phyloP scores from a whole-genome alignment of 768 basidiomycete species.

The Pleurotus ostreatus region DNA sequence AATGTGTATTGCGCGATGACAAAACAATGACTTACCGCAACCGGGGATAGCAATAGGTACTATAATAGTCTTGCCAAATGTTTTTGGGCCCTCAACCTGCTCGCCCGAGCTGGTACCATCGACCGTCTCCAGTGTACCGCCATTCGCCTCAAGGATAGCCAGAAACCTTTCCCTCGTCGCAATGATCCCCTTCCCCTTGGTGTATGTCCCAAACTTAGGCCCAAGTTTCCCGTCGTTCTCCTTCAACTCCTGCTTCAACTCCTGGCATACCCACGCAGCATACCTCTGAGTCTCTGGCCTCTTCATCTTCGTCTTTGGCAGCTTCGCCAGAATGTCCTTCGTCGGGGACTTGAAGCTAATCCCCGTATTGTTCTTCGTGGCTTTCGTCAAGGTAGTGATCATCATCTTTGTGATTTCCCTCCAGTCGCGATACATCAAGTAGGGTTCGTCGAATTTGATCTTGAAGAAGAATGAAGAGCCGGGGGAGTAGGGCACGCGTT shows the following conservation, averaged over 20 bases:
- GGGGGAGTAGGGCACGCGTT: constrained; percentile 59
- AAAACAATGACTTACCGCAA: constrained; percentile 58
- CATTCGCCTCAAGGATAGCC: constrained; percentile 50
- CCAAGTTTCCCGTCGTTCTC: constrained; percentile 34
- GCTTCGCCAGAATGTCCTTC: constrained; percentile 23
- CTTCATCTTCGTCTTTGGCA: constrained; percentile 67
- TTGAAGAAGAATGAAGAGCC: constrained; percentile 98
- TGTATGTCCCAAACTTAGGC: constrained; percentile 55
- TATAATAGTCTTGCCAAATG: constrained; percentile 74
- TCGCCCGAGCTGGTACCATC: not conserved
- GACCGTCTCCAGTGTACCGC: constrained; percentile 30
- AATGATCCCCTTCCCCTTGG: constrained; percentile 81
- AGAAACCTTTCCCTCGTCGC: constrained; percentile 77
- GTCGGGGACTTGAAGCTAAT: constrained; percentile 25
- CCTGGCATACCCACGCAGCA: constrained; percentile 75
- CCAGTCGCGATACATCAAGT: constrained; percentile 99
- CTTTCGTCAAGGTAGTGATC: constrained; percentile 25
- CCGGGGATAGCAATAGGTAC: constrained; percentile 90
- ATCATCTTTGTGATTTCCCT: constrained; percentile 85
- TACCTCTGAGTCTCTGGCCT: constrained; percentile 78
- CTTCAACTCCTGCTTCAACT: constrained; percentile 47
- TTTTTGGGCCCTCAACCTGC: constrained; percentile 14
- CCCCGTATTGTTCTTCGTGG: not conserved
- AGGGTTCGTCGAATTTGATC: constrained; percentile 98
- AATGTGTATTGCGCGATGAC: not conserved